Base-by-base conservation (phyloP, 345 rosid genomes). In the Arabis hirsuta region DNA sequence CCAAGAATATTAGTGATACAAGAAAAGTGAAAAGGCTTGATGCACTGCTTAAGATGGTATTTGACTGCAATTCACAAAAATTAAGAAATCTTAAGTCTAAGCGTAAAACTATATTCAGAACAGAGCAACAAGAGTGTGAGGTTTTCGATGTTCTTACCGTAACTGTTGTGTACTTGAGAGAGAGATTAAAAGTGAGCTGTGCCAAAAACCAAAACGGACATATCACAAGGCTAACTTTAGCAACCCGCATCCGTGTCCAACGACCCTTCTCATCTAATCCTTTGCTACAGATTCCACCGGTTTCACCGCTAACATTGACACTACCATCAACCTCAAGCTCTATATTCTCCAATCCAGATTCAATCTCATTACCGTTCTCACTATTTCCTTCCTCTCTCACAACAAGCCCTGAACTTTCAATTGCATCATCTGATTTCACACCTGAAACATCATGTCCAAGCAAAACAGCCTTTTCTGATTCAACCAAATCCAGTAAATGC, bases 191-290 rank as follows among this genome's bases (percentile, higher is more conserved):
- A 44, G 91, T 81, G 72, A 94, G 85, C 81, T 91, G 97, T 0
- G 98, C 98, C 43, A 91, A 67, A 74, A 94, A 94, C 98, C 98
- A 94, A 83, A 89, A 89, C 7, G 96, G 98, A 80, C 95, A 88
- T 38, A 94, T 81, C 46, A 81, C 26, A 72, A 94, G 82, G 73
- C 99, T 95, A 62, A 82, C 95, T 80, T 85, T 87, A 2, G 97
- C 96, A 59, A 95, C 88, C 65, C 96, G 84, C 77, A 78, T 65
- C 2, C 90, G 86, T 0, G 96, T 95, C 99, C 98, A 94, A 50
- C 96, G 83, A 24, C 99, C 95, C 69, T 85, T 91, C 24, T 81
- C 83, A 61, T 91, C 98, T 70, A 94, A 73, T 12, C 82, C 87
- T 63, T 64, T 55, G 10, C 62, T 58, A 41, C 31, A 62, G 27